These are phyloP conservation scores for Cladophialophora psammophila DNA, from an alignment of 2,329 filamentous ascomycete genomes.

Conservation along the genomic window DNA sequence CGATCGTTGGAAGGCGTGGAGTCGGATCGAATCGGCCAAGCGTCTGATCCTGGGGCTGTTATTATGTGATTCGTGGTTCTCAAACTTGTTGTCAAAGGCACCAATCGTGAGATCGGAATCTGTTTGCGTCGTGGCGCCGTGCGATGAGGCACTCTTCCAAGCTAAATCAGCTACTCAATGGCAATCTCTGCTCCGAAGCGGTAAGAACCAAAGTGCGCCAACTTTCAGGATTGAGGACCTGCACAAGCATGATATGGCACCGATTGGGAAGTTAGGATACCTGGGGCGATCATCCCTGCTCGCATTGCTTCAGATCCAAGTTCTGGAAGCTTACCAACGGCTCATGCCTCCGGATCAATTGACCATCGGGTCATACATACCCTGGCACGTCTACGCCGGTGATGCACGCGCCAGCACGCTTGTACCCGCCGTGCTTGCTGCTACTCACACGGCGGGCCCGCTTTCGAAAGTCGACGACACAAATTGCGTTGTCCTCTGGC, in stretches of 20 bases:
- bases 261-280: constrained; percentile 47
- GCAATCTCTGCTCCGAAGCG: constrained; percentile 48
- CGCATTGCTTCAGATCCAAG: constrained; percentile 51
- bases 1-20: constrained; percentile 61
- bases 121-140: constrained; percentile 56
- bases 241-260: constrained; percentile 45
- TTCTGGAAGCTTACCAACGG: constrained; percentile 54
- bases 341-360: constrained; percentile 48
- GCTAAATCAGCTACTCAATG: constrained; percentile 49
- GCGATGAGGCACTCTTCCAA: constrained; percentile 55
- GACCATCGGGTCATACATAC: constrained; percentile 51
- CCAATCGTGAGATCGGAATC: constrained; percentile 57
- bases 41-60: constrained; percentile 58
- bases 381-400: constrained; percentile 56
- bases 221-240: constrained; percentile 44
- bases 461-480: constrained; percentile 45
- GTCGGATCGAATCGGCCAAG: constrained; percentile 60
- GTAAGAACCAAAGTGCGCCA: constrained; percentile 47
- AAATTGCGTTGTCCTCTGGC: constrained; percentile 61
- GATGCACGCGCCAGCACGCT: constrained; percentile 53
- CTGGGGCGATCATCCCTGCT: constrained; percentile 42
- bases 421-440: constrained; percentile 33
- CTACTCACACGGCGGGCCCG: constrained; percentile 30
- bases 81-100: constrained; percentile 56
- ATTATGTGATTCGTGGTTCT: constrained; percentile 58